Base-by-base conservation (phyloP, 208 protist species). In the Trypanosoma congolense region DNA sequence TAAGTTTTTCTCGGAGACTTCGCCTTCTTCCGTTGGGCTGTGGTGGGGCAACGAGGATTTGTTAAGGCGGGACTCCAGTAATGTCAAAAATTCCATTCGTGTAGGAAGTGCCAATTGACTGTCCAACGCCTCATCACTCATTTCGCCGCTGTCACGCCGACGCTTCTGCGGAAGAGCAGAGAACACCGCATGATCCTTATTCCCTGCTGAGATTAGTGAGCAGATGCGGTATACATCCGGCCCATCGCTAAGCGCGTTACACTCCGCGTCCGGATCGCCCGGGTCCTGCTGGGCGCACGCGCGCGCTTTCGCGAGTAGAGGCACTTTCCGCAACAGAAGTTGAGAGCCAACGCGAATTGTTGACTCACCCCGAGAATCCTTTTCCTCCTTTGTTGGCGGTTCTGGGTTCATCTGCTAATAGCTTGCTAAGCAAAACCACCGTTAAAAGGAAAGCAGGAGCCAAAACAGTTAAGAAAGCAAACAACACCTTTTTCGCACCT, bases 231-330 rank as follows among this genome's bases (percentile, higher is more conserved):
- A 88, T 26, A 64, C 54, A 35, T 73, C 73, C 0, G 68, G 42
- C 4, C 77, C 70, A 62, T 82, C 83, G 53, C 54, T 54, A 12
- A 88, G 76, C 24, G 68, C 61, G 61, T 88, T 83, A 33, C 66
- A 53, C 58, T 88, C 75, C n/a, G 76, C 60, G 19, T 65, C 8
- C 26, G 67, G 54, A 42, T 82, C 76, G 9, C 68, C 54, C 1
- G 69, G 49, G 46, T 68, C 26, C 19, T 60, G 31, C 24, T 62
- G 36, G 4, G 57, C 57, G 36, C 66, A 69, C 30, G 41, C 63
- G 16, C 61, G 70, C 14, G 70, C 69, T 45, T 69, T 72, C 1
- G 80, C 70, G 29, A 79, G 73, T n/a, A 88, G 45, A 2, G 80
- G 65, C 10, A 84, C 50, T 49, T 88, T 88, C 14, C 47, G 61